Conservation (phyloP, 1,139 yeast species). For the Arxiozyma slooffiae region DNA sequence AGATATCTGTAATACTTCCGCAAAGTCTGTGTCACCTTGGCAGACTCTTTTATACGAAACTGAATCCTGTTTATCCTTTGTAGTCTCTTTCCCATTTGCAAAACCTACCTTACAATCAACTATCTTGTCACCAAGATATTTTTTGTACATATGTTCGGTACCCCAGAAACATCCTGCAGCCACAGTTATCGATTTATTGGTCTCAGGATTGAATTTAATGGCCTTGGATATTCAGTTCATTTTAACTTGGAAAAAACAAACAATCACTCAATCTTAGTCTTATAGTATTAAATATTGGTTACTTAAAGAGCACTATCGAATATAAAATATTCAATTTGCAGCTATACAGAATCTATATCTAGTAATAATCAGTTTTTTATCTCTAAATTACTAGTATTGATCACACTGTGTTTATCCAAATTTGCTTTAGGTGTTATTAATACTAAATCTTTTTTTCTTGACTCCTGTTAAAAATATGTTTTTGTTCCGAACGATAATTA, state of each 20-base stretch:
- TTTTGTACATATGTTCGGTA: slow-evolving; percentile 71
- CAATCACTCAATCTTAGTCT: not conserved
- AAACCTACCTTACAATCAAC: slow-evolving; percentile 79
- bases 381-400: too few relatives aligned
- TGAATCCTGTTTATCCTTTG: slow-evolving; percentile 30
- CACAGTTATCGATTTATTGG: slow-evolving; percentile 46
- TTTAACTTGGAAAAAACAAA: not conserved
- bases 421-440: too few relatives aligned
- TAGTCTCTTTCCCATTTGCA: slow-evolving; percentile 55
- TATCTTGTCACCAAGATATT: slow-evolving; percentile 49
- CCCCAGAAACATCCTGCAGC: slow-evolving; percentile 97
- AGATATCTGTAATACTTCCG: slow-evolving; percentile 73
- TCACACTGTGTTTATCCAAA: too few relatives aligned
- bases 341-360: too few relatives aligned
- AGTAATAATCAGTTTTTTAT: too few relatives aligned
- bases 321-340: too few relatives aligned
- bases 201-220: slow-evolving; percentile 33
- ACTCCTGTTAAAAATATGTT: too few relatives aligned
- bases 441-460: too few relatives aligned
- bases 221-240: slow-evolving; percentile 25
- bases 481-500: too few relatives aligned
- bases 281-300: too few relatives aligned
- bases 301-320: not conserved
- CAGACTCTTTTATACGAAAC: slow-evolving; percentile 77
- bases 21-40: slow-evolving; percentile 57